A percentile compares a stretch with the other conserved stretches of the same genome.
These are phyloP conservation scores for Blastomyces percursus DNA, from an alignment of 2,329 filamentous ascomycete genomes.

Conservation along the genomic window DNA sequence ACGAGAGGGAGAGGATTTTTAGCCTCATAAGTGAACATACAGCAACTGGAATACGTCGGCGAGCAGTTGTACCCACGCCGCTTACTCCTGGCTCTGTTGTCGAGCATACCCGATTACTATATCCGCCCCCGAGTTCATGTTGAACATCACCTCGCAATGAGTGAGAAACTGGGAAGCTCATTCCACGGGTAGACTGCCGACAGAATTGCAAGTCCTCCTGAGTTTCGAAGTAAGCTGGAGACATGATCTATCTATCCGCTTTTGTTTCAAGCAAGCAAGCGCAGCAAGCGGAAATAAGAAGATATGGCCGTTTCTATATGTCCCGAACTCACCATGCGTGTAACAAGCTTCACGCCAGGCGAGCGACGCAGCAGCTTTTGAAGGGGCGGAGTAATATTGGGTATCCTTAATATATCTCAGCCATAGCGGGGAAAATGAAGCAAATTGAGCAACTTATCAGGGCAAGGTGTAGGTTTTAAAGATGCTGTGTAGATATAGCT, in stretches of 20 bases:
- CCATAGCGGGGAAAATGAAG: not conserved
- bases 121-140: constrained; percentile 16
- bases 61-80: constrained; percentile 26
- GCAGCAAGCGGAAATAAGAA: constrained; percentile 5
- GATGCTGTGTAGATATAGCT: not conserved
- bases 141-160: constrained; percentile 19
- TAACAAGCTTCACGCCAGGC: not conserved
- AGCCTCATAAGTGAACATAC: constrained; percentile 24
- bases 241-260: constrained; percentile 16
- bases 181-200: constrained; percentile 17
- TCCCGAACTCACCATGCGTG: constrained; percentile 3
- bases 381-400: not conserved
- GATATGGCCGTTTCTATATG: constrained; percentile 7
- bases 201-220: constrained; percentile 20
- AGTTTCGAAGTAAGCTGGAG: constrained; percentile 16
- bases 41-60: constrained; percentile 45
- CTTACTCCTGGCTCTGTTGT: constrained; percentile 28
- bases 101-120: constrained; percentile 16
- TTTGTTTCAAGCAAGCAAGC: not conserved
- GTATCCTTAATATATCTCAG: constrained; percentile 1
- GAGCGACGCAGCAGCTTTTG: not conserved
- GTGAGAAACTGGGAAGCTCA: constrained; percentile 18
- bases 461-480: constrained; percentile 1
- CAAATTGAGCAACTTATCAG: not conserved
- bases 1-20: not conserved